phyloP scores from a whole-genome alignment of 345 rosid species.

The Syzygium grande region DNA sequence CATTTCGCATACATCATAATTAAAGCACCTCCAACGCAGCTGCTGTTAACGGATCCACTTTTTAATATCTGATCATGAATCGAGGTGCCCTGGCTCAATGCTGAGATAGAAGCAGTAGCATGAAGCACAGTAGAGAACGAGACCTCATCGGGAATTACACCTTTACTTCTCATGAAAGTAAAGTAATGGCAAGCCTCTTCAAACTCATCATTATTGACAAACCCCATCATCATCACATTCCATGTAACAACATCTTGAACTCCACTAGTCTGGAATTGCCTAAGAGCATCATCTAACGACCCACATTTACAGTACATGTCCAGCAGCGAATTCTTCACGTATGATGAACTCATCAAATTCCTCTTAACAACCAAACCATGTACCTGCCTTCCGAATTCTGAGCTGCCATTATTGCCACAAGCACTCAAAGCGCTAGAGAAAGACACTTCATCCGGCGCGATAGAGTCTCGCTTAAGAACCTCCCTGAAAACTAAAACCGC shows the following conservation, averaged over 20 bases:
- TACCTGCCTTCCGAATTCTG: conserved; percentile 26
- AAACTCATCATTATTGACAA: conserved; percentile 8
- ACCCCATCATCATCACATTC: conserved; percentile 36
- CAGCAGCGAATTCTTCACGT: conserved; percentile 31
- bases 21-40: conserved; percentile 19
- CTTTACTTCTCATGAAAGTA: conserved; percentile 20
- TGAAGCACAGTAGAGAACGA: conserved; percentile 32
- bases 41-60: conserved; percentile 15
- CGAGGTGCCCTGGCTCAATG: conserved; percentile 18
- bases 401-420: conserved; percentile 16
- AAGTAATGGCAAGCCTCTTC: conserved; percentile 29
- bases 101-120: conserved; percentile 29
- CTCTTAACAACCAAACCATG: conserved; percentile 23
- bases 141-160: conserved; percentile 27
- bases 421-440: conserved; percentile 33
- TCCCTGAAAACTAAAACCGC: conserved; percentile 11
- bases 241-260: conserved; percentile 19
- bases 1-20: conserved; percentile 44
- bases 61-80: conserved; percentile 30
- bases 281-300: conserved; percentile 16
- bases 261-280: conserved; percentile 7
- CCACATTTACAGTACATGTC: conserved; percentile 26
- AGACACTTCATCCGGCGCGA: conserved; percentile 22
- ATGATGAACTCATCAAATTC: conserved; percentile 10
- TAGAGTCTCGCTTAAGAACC: conserved; percentile 12